A percentile compares a stretch with the other conserved stretches of the same genome.
These are phyloP conservation scores for Leishmania major DNA, from an alignment of 208 protist species.

Conservation along the genomic window DNA sequence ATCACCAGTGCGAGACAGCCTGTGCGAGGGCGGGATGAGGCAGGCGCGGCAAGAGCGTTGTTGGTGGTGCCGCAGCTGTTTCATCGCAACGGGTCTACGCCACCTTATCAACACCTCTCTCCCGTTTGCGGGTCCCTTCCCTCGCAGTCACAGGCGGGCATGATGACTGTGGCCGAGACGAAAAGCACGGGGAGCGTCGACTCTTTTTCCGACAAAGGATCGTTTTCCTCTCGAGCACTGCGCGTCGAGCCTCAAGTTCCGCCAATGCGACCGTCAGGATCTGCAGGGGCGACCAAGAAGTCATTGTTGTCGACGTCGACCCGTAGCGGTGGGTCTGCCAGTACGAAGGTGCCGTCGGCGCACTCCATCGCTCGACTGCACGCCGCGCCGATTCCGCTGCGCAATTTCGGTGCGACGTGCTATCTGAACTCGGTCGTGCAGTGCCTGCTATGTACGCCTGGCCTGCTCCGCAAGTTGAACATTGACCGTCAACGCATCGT, in stretches of 20 bases:
- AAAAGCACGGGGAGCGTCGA: background rate
- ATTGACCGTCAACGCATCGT: constrained; percentile 31
- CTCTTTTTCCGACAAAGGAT: background rate
- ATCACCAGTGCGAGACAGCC: background rate
- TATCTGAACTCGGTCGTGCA: constrained; percentile 97
- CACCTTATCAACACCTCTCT: background rate
- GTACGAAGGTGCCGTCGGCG: background rate
- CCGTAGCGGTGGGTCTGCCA: background rate
- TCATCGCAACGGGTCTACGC: no score
- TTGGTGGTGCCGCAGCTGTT: background rate
- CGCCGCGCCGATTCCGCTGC: constrained; percentile 51
- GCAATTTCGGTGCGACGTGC: constrained; percentile 96
- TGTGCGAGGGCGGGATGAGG: background rate
- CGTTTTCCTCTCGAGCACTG: background rate
- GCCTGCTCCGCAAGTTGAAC: constrained; percentile 43
- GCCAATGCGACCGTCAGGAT: background rate
- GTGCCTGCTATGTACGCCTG: constrained; percentile 80
- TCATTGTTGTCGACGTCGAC: background rate
- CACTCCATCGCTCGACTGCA: constrained; percentile 8
- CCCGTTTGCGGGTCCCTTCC: background rate
- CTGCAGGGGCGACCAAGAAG: background rate
- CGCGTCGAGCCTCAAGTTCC: background rate
- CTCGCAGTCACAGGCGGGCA: background rate
- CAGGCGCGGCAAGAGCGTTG: background rate
- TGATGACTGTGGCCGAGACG: no score